Percentiles rank a stretch among this genome's conserved stretches.
Conservation (phyloP, 495 filamentous ascomycete species). For the Aspergillus panamensis region DNA sequence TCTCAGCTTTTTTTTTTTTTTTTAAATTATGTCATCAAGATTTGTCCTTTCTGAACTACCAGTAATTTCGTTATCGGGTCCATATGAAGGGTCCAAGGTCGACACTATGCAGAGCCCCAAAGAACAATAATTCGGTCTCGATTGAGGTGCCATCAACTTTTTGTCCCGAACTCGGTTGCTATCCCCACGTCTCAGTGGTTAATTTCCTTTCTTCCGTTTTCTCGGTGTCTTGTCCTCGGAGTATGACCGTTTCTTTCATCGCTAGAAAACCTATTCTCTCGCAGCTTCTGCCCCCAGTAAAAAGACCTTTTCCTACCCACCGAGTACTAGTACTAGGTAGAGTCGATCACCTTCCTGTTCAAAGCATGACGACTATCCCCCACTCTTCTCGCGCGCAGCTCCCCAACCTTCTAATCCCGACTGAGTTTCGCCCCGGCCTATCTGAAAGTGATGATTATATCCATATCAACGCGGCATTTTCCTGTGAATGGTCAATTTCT, state of each 20-base stretch:
- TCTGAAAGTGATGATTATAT: constrained; percentile 20
- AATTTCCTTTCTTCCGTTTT: too few relatives aligned
- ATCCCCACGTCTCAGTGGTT: neutral
- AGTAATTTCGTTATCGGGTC: neutral
- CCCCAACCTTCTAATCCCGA: constrained; percentile 16
- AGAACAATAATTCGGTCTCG: neutral
- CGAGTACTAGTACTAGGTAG: neutral
- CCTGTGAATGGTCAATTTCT: constrained; percentile 16
- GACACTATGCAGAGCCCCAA: neutral
- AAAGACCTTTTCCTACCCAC: constrained; percentile 1
- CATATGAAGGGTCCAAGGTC: neutral
- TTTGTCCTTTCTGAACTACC: neutral
- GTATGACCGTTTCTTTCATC: too few relatives aligned
- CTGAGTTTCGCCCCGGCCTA: constrained; percentile 23
- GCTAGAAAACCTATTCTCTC: too few relatives aligned
- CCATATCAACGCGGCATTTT: constrained; percentile 24
- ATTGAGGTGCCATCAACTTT: neutral
- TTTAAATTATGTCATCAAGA: neutral
- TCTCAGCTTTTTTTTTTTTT: neutral
- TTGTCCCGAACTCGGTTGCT: neutral
- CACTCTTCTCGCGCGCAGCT: constrained; percentile 15
- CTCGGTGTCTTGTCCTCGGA: too few relatives aligned
- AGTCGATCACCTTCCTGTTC: constrained; percentile 14
- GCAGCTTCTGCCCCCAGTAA: neutral
- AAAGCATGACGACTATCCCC: constrained; percentile 15